These are phyloP conservation scores for Mucor piriformis DNA, from an alignment of 371 early-diverging fungal species.

Conservation along the genomic window DNA sequence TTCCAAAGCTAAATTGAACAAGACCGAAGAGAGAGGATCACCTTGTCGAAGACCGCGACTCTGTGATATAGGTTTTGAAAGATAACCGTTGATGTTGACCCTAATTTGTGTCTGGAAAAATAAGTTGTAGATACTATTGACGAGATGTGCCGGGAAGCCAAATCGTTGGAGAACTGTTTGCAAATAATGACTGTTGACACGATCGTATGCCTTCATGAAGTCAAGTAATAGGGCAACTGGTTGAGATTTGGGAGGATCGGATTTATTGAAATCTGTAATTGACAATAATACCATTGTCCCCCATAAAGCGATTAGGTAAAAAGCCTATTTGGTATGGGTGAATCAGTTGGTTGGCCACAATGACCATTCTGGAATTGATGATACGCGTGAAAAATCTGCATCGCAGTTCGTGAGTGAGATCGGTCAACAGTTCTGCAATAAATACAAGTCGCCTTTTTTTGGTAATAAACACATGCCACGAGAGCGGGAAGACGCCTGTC, in stretches of 20 bases:
- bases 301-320: slow-evolving; percentile 10
- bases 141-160: neutral
- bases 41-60: slow-evolving; percentile 25
- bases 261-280: neutral
- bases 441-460: slow-evolving; percentile 21
- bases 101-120: neutral
- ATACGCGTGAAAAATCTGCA: slow-evolving; percentile 30
- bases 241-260: neutral
- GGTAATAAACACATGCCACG: slow-evolving; percentile 20
- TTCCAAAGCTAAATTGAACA: slow-evolving; percentile 28
- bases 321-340: slow-evolving; percentile 10
- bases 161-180: neutral
- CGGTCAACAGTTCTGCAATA: slow-evolving; percentile 32
- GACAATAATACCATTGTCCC: slow-evolving; percentile 10
- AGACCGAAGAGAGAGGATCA: slow-evolving; percentile 21
- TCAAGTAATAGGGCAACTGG: neutral
- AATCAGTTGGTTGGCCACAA: neutral
- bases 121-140: neutral
- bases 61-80: slow-evolving; percentile 10
- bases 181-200: neutral
- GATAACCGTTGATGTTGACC: slow-evolving; percentile 16
- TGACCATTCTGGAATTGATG: slow-evolving; percentile 9
- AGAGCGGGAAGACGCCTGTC: slow-evolving; percentile 14
- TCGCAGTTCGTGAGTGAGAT: too few species aligned
- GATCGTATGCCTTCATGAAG: neutral